Percentiles rank a stretch among this genome's conserved stretches.
These are phyloP conservation scores for Lactarius trivialis DNA, from an alignment of 768 basidiomycete genomes.

Conservation along the genomic window DNA sequence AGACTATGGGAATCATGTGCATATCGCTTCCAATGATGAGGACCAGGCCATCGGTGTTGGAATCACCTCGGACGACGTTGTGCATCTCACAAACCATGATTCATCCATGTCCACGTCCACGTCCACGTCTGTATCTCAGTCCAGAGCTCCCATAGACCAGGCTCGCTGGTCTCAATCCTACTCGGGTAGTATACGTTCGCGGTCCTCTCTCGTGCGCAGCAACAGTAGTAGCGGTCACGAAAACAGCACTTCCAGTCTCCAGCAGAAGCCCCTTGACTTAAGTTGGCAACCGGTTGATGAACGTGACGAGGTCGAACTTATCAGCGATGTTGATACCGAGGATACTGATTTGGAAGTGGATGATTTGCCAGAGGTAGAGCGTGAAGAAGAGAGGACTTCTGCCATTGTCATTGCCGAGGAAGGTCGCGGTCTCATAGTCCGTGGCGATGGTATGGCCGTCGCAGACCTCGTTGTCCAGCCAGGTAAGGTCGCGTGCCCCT, in stretches of 20 bases:
- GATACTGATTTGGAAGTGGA: slow-evolving; percentile 43
- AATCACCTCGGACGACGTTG: slow-evolving; percentile 60
- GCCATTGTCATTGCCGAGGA: slow-evolving; percentile 77
- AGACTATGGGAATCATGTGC: slow-evolving; percentile 55
- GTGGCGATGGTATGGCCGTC: slow-evolving; percentile 56
- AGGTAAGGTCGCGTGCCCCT: slow-evolving; percentile 43
- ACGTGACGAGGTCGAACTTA: slow-evolving; percentile 54
- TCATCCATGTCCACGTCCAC: slow-evolving; percentile 39
- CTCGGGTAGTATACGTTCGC: slow-evolving; percentile 55
- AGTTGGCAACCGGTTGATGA: slow-evolving; percentile 71
- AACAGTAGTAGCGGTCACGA: slow-evolving; percentile 37
- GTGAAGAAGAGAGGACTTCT: slow-evolving; percentile 65
- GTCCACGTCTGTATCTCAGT: slow-evolving; percentile 40
- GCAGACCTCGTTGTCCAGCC: slow-evolving; percentile 58
- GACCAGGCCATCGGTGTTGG: slow-evolving; percentile 52
- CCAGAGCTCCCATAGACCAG: slow-evolving; percentile 53
- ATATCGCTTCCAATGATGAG: slow-evolving; percentile 53
- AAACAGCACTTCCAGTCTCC: slow-evolving; percentile 38
- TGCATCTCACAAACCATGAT: slow-evolving; percentile 54
- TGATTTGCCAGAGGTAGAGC: slow-evolving; percentile 35
- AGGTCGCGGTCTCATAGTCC: slow-evolving; percentile 77
- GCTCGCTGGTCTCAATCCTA: slow-evolving; percentile 71
- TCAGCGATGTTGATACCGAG: slow-evolving; percentile 49
- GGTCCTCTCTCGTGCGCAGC: slow-evolving; percentile 61
- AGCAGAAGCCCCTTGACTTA: slow-evolving; percentile 65